Base-by-base conservation (phyloP, 345 rosid genomes). In the Salix suchowensis region DNA sequence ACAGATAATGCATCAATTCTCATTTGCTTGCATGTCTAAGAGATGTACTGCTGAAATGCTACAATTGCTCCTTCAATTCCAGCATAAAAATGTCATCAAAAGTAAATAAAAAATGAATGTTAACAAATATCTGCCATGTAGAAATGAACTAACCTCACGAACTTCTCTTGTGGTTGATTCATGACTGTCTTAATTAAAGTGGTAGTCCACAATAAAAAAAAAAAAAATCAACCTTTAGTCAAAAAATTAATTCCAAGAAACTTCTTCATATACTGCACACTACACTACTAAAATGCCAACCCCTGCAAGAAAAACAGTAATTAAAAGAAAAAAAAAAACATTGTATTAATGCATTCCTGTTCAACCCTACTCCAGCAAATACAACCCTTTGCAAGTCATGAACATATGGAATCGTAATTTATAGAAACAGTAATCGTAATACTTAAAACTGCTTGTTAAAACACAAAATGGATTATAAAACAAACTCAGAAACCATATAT, bases 121-220 rank as follows among this genome's bases (percentile, higher is more conserved):
- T 18, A 70, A 82, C 15, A 36, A 60, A 15, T 16, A 34, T 2
- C 14, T 1, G 16, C 37, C 65, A 21, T 37, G 24, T 23, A 32
- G 34, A 55, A 48, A 28, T 26, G 24, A 74, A 83, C 83, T 61
- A 60, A 91, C 92, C 92, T 89, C 62, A 89, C 90, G 75, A 84
- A 82, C 90, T 89, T 91, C 86, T 84, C 92, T 1, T 78, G 89
- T 39, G 85, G 81, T 74, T 82, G 82, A 78, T 68, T 84, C 97
- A 90, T 91, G 61, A 69, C 78, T 13, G 65, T 52, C 46, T 70
- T 74, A 0, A 39, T 42, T 32, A 40, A 37, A 54, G 24, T 21
- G 23, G n/a, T 30, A 40, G 32, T 46, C 62, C 26, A 26, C 23
- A 44, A 37, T n/a, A 21, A 76, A 40, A 39, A 34, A 39, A 34